A percentile compares a stretch with the other conserved stretches of the same genome.
Conservation (phyloP, 2,329 filamentous ascomycete species). For the Annulohypoxylon truncatum region DNA sequence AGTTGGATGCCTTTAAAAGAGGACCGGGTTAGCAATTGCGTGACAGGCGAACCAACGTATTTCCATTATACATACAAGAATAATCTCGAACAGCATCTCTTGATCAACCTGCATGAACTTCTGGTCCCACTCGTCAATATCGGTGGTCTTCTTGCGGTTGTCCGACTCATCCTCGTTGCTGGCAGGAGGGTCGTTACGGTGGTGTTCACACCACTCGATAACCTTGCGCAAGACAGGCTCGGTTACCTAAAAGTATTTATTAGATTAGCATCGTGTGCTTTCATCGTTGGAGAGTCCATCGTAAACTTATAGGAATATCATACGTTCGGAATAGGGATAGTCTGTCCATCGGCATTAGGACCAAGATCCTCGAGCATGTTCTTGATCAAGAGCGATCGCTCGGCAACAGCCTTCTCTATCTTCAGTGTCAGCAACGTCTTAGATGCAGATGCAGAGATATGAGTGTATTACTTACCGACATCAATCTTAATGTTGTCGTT, state of each 20-base stretch:
- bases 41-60: neutral
- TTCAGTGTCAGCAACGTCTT: slow-evolving; percentile 32
- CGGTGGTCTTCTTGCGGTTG: slow-evolving; percentile 96
- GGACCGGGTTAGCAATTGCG: slow-evolving; percentile 42
- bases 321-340: slow-evolving; percentile 90
- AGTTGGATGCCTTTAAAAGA: slow-evolving; percentile 83
- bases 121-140: slow-evolving; percentile 99
- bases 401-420: slow-evolving; percentile 82
- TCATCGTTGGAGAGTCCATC: neutral
- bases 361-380: slow-evolving; percentile 97
- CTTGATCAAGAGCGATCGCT: slow-evolving; percentile 95
- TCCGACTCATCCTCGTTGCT: slow-evolving; percentile 90
- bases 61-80: slow-evolving; percentile 74
- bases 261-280: slow-evolving; percentile 1
- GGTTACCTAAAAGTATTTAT: slow-evolving; percentile 72
- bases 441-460: slow-evolving; percentile 14
- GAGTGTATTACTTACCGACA: slow-evolving; percentile 40
- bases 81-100: slow-evolving; percentile 99
- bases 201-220: slow-evolving; percentile 97
- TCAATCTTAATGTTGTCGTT: slow-evolving; percentile 44
- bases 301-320: slow-evolving; percentile 43
- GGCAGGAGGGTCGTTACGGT: slow-evolving; percentile 87
- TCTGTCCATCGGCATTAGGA: slow-evolving; percentile 69
- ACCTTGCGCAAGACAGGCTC: slow-evolving; percentile 95
- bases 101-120: slow-evolving; percentile 99